Evolutionary conservation across 2,329 filamentous ascomycete species (phyloP), one percentile per base, ranked within the genome.

Genomic region (Setomelanomma holmii): DNA sequence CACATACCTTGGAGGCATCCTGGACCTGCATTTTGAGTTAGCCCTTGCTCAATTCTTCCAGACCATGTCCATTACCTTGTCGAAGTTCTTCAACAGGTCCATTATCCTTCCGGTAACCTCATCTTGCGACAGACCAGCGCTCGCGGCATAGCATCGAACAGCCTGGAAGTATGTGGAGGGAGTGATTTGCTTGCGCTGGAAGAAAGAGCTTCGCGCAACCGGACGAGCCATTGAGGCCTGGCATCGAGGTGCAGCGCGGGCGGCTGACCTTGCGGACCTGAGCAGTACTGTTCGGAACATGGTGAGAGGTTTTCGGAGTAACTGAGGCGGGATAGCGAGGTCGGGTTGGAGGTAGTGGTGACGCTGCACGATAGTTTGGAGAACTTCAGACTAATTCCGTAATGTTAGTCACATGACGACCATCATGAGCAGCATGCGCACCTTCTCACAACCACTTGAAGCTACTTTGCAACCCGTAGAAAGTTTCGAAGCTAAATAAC

Each of bases 21-120:
- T 77, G 77, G 67, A 91, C 89, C 88, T 91, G 74, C 19, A 41
- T 40, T 39, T 30, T 30, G 45, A 12, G 55, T 75, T 68, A 75
- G 71, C 64, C 47, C 61, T 51, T 27, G 53, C 45, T 47, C 27
- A 30, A 40, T 46, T n/a, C 38, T 39, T 39, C 46, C 44, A 58
- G 63, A 53, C 34, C 49, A 53, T 24, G 35, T 77, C 34, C 55
- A 82, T 66, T 77, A 93, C 90, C 89, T 99, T 99, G 82, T 99
- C 95, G 76, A 98, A 99, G 77, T 93, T 93, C 81, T 92, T 89
- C 78, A 99, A 79, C 71, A 99, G 83, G 78, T 91, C 90, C 77
- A 96, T 84, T 83, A 98, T 97, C 75, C 93, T 87, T 56, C 90
- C 91, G 81, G 96, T 89, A 52, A 96, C 90, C 81, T 96, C 91